A percentile compares a stretch with the other conserved stretches of the same genome.
Evolutionary conservation across 2,329 filamentous ascomycete species (phyloP).

Genomic region (Ambrosiella xylebori): DNA sequence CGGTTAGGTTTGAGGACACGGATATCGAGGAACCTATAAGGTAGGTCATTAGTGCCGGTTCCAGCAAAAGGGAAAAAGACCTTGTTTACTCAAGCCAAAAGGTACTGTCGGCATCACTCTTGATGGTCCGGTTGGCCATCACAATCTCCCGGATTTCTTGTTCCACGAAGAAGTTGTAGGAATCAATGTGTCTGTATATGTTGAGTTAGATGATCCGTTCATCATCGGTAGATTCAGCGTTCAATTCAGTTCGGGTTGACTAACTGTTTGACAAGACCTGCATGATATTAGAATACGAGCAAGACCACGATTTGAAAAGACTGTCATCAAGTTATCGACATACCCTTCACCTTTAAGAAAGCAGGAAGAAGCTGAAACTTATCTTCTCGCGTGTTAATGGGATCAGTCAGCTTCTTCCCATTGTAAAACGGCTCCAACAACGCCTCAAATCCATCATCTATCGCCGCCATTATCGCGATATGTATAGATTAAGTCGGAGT

Average conservation of each 20-base stretch:
- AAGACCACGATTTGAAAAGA: neutral
- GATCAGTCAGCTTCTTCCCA: constrained; percentile 48
- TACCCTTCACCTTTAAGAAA: constrained; percentile 91
- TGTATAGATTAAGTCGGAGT: neutral
- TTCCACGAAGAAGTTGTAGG: constrained; percentile 96
- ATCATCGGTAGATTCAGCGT: neutral
- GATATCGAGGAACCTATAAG: constrained; percentile 60
- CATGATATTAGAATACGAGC: neutral
- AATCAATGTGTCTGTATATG: constrained; percentile 62
- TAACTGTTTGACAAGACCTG: constrained; percentile 13
- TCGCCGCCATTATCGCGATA: constrained; percentile 27
- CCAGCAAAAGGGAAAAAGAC: neutral
- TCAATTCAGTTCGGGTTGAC: constrained; percentile 12
- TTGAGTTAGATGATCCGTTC: neutral
- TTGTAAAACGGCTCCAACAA: constrained; percentile 51
- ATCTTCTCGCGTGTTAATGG: constrained; percentile 52
- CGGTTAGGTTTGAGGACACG: constrained; percentile 69
- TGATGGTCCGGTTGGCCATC: constrained; percentile 70
- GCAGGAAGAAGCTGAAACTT: constrained; percentile 95
- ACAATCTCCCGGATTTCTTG: constrained; percentile 95
- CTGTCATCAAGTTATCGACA: constrained; percentile 13
- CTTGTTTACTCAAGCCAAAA: constrained; percentile 61
- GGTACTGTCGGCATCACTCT: constrained; percentile 79
- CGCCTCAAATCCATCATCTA: constrained; percentile 49
- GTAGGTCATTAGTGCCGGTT: neutral